Evolutionary conservation across 169 alveolate genomes (phyloP).

Genomic region (Cyclospora cayetanensis): DNA sequence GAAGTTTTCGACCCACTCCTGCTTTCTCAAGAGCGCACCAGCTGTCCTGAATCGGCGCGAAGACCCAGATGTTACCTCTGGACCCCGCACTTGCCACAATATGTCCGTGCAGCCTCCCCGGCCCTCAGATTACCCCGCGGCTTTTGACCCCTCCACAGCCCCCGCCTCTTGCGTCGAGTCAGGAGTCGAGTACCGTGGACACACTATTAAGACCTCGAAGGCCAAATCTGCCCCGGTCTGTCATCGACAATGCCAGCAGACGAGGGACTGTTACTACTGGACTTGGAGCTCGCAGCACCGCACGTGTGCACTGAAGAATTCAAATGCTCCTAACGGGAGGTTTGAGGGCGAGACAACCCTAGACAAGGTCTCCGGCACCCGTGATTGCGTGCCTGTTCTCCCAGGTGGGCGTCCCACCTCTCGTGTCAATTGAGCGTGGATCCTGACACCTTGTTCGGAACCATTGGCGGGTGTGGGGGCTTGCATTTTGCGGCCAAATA

Average conservation of each 20-base stretch:
- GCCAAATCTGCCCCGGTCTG: not conserved
- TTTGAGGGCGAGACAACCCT: not conserved
- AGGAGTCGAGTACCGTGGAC: not conserved
- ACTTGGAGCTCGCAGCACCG: conserved; percentile 7
- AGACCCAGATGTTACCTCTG: conserved; percentile 47
- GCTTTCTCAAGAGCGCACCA: conserved; percentile 32
- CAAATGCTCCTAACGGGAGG: not conserved
- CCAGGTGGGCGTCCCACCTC: not conserved
- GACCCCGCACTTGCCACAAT: not conserved
- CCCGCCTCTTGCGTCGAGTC: conserved; percentile 2
- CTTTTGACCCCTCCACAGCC: not conserved
- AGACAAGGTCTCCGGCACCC: conserved; percentile 21
- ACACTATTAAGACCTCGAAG: not conserved
- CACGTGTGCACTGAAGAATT: not conserved
- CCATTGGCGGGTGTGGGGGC: not conserved
- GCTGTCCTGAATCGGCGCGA: conserved; percentile 40
- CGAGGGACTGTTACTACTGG: not conserved
- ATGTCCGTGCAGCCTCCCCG: not conserved
- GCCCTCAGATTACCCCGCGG: not conserved
- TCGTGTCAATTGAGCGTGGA: not conserved
- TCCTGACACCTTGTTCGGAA: not conserved
- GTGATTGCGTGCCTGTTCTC: not conserved
- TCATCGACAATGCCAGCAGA: not conserved
- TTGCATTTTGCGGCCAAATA: not conserved
- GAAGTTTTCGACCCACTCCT: conserved; percentile 6